A percentile compares a stretch with the other conserved stretches of the same genome.
These are phyloP conservation scores for Coprinopsis strossmayeri DNA, from an alignment of 768 basidiomycete species.

Conservation along the genomic window DNA sequence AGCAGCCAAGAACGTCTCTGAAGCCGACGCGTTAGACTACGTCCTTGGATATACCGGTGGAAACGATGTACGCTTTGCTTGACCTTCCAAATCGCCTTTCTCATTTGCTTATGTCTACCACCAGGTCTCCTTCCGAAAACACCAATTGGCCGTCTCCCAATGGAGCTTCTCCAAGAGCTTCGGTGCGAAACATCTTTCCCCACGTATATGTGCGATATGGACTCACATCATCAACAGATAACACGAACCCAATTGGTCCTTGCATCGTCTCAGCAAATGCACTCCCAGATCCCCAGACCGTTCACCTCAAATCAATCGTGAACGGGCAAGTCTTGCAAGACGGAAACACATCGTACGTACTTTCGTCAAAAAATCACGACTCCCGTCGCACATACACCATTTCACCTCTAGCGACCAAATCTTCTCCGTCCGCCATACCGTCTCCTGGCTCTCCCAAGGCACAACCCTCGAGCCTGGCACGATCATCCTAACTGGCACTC, in stretches of 20 bases:
- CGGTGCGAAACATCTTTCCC: conserved; percentile 31
- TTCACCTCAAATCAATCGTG: conserved; percentile 56
- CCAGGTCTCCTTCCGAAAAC: conserved; percentile 51
- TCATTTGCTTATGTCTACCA: too few species aligned
- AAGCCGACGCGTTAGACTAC: conserved; percentile 78
- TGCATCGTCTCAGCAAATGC: conserved; percentile 62
- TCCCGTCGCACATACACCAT: not conserved
- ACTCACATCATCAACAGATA: conserved; percentile 32
- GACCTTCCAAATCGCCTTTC: too few species aligned
- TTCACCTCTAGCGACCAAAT: conserved; percentile 58
- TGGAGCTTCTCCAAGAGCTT: conserved; percentile 89
- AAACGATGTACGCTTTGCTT: conserved; percentile 56
- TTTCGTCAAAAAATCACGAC: not conserved
- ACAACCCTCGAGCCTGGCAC: conserved; percentile 80
- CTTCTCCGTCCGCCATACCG: conserved; percentile 70
- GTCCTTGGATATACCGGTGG: conserved; percentile 78
- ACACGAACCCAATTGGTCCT: conserved; percentile 75
- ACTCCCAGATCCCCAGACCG: conserved; percentile 59
- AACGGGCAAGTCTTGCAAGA: conserved; percentile 70
- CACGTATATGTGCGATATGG: not conserved
- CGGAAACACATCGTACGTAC: conserved; percentile 67
- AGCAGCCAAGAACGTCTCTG: conserved; percentile 70
- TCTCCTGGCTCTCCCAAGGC: conserved; percentile 77
- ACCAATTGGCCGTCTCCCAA: conserved; percentile 75
- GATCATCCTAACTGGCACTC: conserved; percentile 79